A percentile compares a stretch with the other conserved stretches of the same genome.
Evolutionary conservation across 202 grass and related monocot species (phyloP).

Genomic region (Sporobolus alterniflorus): DNA sequence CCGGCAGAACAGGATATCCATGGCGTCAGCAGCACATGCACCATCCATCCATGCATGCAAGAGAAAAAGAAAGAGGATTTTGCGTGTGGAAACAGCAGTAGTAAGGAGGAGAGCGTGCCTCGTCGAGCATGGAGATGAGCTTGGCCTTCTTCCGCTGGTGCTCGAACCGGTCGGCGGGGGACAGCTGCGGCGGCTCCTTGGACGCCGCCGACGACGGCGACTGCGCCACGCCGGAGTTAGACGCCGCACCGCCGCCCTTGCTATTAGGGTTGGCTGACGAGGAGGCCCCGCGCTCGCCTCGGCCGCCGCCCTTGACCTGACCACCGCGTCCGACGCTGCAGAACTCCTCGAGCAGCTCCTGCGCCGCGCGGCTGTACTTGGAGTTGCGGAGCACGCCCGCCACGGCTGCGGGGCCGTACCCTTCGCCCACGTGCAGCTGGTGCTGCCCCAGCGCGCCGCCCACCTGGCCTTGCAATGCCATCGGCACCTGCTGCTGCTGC

Average conservation of each 20-base stretch:
- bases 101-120: constrained; percentile 63
- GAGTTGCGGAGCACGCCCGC: constrained; percentile 80
- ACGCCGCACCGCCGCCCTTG: constrained; percentile 34
- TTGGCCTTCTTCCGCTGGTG: constrained; percentile 98
- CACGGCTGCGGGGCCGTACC: constrained; percentile 57
- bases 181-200: constrained; percentile 68
- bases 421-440: constrained; percentile 63
- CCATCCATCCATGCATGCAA: constrained; percentile 26
- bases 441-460: constrained; percentile 35
- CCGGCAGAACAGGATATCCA: not conserved
- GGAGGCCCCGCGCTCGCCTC: constrained; percentile 32
- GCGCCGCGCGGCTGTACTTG: constrained; percentile 84
- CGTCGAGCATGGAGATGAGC: constrained; percentile 99
- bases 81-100: not conserved
- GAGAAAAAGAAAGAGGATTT: not conserved
- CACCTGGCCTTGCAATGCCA: constrained; percentile 72
- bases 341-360: constrained; percentile 98
- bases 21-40: not conserved
- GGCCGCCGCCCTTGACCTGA: constrained; percentile 60
- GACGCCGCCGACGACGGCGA: constrained; percentile 68
- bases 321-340: constrained; percentile 88
- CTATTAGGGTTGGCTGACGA: constrained; percentile 66
- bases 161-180: constrained; percentile 92
- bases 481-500: constrained; percentile 51
- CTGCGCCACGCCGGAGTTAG: constrained; percentile 64